phyloP scores from a whole-genome alignment of 257 asterid species.

The Eucommia ulmoides region DNA sequence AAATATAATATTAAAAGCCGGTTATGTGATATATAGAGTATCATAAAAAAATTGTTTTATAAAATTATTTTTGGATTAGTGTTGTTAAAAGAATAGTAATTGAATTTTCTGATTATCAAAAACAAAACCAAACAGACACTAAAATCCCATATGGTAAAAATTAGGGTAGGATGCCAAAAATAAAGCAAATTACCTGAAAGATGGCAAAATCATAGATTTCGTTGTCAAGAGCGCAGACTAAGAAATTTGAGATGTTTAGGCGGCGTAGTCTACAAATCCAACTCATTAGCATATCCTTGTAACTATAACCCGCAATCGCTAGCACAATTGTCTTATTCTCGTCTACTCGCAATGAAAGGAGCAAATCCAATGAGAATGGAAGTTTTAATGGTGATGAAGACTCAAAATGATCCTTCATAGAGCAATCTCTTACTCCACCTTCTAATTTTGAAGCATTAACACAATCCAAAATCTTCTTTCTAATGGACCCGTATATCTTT shows the following conservation, averaged over 20 bases:
- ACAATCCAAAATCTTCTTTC: slow-evolving; percentile 29
- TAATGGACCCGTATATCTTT: slow-evolving; percentile 19
- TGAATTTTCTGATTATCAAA: too few relatives aligned
- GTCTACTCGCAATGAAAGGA: slow-evolving; percentile 51
- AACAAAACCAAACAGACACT: too few relatives aligned
- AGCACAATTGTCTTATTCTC: slow-evolving; percentile 55
- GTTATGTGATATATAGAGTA: too few relatives aligned
- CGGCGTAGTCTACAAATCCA: slow-evolving; percentile 75
- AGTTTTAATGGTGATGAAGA: slow-evolving; percentile 23
- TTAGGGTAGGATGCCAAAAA: too few relatives aligned
- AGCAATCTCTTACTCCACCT: slow-evolving; percentile 28
- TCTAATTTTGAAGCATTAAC: slow-evolving; percentile 24
- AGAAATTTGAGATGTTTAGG: slow-evolving; percentile 49
- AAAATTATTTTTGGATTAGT: too few relatives aligned
- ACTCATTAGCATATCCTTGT: slow-evolving; percentile 93
- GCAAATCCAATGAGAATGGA: slow-evolving; percentile 44
- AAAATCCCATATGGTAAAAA: too few relatives aligned
- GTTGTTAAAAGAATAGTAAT: too few relatives aligned
- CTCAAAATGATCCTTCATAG: slow-evolving; percentile 16
- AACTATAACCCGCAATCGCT: slow-evolving; percentile 82
- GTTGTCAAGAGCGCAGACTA: slow-evolving; percentile 73
- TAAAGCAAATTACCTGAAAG: slow-evolving; percentile 52
- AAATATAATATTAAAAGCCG: too few relatives aligned
- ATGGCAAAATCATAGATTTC: slow-evolving; percentile 61
- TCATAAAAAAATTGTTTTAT: too few relatives aligned